phyloP scores from a whole-genome alignment of 2,329 filamentous ascomycete genomes.

The Epichloe coenophiala region DNA sequence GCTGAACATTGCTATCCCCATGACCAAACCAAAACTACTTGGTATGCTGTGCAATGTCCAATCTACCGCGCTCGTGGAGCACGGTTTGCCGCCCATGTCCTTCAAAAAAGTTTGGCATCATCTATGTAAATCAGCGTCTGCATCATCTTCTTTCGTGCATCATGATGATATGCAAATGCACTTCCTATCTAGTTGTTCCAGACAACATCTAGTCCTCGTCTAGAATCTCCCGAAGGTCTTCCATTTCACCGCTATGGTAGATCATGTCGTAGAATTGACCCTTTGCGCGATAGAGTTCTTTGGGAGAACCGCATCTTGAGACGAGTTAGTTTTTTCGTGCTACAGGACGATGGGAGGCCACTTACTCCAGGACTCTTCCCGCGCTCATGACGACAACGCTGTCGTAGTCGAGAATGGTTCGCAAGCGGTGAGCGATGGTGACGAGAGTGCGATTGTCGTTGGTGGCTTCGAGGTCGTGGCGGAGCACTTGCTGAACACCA shows the following conservation, averaged over 20 bases:
- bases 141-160: background rate
- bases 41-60: too few relatives aligned
- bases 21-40: too few relatives aligned
- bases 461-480: slow-evolving; percentile 31
- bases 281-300: slow-evolving; percentile 28
- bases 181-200: background rate
- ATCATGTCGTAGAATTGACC: slow-evolving; percentile 42
- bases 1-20: too few relatives aligned
- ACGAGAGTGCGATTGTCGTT: slow-evolving; percentile 37
- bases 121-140: background rate
- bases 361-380: slow-evolving; percentile 36
- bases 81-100: too few relatives aligned
- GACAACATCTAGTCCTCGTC: slow-evolving; percentile 5
- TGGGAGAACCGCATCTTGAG: slow-evolving; percentile 30
- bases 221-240: slow-evolving; percentile 27
- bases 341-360: background rate
- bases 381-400: slow-evolving; percentile 42
- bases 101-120: too few relatives aligned
- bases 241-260: slow-evolving; percentile 38
- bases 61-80: too few relatives aligned
- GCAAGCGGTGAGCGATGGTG: slow-evolving; percentile 43
- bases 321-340: slow-evolving; percentile 5
- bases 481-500: slow-evolving; percentile 39
- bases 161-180: background rate
- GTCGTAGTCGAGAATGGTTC: slow-evolving; percentile 48